Base-by-base conservation (phyloP, 495 filamentous ascomycete species). In the Penicillium paxilli region DNA sequence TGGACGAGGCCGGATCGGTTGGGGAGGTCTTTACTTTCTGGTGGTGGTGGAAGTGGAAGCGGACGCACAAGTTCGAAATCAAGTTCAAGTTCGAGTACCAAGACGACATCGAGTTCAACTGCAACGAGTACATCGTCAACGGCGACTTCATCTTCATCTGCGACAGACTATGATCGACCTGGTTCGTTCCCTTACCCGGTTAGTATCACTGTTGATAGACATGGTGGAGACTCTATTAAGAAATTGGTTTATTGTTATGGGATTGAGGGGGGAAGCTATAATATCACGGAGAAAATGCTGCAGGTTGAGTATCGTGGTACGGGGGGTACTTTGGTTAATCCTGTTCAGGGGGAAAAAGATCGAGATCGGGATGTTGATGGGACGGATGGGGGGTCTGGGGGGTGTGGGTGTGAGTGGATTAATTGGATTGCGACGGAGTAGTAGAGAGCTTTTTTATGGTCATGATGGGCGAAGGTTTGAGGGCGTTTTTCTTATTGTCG, bases 121-220 rank as follows among this genome's bases (percentile, higher is more conserved):
- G 10, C 63, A 16, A 59, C 68, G 28, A 47, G 65, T 9, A 55
- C 73, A 2, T 33, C 58, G 2, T 28, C 62, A n/a, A 51, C 49
- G 16, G 4, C 67, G 2, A 61, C 59, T 19, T 63, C 66, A 4
- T 64, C 66, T 5, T 78, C 76, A 5, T 79, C 76, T 1, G 79
- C 80, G 16, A 82, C 75, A 52, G 71, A 82, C 47, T 81, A 83
- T 63, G 64, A 67, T 9, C 78, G 75, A 20, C 89, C 90, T 0
- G 89, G 89, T 3, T 85, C 85, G 3, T 92, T 96, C 66, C 92
- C 92, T 0, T 96, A 93, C 63, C 90, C 91, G 0, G 78, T 96
- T 0, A 94, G 88, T 0, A 77, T 97, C 17, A 88, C 87, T 1
- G 57, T 88, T 10, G 93, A 98, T 67, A 84, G 90, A 26, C 89